Percentiles rank a stretch among this genome's conserved stretches.
These are phyloP conservation scores for Talaromyces piceae DNA, from an alignment of 2,329 filamentous ascomycete species.

Conservation along the genomic window DNA sequence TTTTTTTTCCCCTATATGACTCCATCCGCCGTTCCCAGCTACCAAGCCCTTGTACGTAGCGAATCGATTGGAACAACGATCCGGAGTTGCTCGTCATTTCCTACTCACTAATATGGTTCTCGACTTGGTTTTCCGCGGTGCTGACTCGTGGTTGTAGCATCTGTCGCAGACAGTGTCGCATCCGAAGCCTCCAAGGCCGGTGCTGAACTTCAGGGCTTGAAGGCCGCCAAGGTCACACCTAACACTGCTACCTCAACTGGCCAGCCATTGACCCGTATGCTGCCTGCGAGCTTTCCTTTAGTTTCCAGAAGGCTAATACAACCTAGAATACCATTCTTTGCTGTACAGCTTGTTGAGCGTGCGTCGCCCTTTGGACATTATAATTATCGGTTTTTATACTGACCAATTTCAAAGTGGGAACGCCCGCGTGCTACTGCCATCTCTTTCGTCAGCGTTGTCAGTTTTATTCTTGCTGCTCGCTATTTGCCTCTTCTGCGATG, in stretches of 20 bases:
- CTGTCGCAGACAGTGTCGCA: conserved; percentile 51
- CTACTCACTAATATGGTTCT: neutral
- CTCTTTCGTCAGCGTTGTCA: conserved; percentile 49
- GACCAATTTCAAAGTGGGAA: conserved; percentile 45
- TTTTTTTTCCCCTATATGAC: neutral
- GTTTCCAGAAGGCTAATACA: neutral
- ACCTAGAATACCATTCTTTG: conserved; percentile 56
- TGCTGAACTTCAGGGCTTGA: conserved; percentile 52
- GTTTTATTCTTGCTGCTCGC: conserved; percentile 56
- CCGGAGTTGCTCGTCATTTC: neutral
- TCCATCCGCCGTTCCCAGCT: neutral
- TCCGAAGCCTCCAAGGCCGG: conserved; percentile 49
- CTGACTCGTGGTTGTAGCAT: conserved; percentile 33
- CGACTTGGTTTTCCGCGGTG: neutral
- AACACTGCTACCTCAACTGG: conserved; percentile 51
- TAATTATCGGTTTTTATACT: conserved; percentile 3
- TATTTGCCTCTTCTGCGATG: conserved; percentile 58
- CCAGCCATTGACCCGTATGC: conserved; percentile 55
- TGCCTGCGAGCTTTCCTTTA: neutral
- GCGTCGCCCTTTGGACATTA: conserved; percentile 19
- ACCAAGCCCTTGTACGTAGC: neutral
- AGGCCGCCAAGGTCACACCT: conserved; percentile 44
- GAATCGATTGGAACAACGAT: neutral
- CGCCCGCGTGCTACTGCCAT: conserved; percentile 58
- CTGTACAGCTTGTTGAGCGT: conserved; percentile 59